Evolutionary conservation across 1,284 basidiomycete species (phyloP).

Genomic region (Rhodotorula sp.): DNA sequence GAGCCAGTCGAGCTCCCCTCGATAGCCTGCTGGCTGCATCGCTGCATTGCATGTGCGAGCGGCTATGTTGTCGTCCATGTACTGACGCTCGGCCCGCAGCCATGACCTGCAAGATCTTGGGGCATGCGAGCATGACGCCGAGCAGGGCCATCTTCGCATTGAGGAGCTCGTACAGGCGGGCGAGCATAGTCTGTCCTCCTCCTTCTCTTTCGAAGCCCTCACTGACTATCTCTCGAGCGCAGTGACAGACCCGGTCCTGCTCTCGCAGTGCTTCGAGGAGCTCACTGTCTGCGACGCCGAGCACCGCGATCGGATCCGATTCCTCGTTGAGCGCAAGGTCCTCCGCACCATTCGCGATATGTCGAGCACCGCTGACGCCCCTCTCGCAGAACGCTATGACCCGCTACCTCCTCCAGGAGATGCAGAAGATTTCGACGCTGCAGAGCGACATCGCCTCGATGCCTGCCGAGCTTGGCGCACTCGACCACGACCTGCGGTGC

Average conservation of each 20-base stretch:
- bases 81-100: background rate
- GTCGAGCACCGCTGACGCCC: too few relatives aligned
- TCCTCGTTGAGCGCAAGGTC: slow-evolving; percentile 45
- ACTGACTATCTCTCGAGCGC: background rate
- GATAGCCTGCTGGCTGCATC: background rate
- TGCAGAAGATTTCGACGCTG: slow-evolving; percentile 45
- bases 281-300: slow-evolving; percentile 39
- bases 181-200: slow-evolving; percentile 16
- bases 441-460: slow-evolving; percentile 44
- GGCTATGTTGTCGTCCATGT: background rate
- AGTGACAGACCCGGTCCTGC: slow-evolving; percentile 34
- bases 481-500: slow-evolving; percentile 44
- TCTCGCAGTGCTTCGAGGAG: slow-evolving; percentile 38
- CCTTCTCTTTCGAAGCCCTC: background rate
- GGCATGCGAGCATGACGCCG: slow-evolving; percentile 43
- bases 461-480: slow-evolving; percentile 32
- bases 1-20: background rate
- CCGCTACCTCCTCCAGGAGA: slow-evolving; percentile 37
- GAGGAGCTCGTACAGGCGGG: slow-evolving; percentile 39
- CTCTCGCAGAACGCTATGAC: slow-evolving; percentile 44
- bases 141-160: slow-evolving; percentile 36
- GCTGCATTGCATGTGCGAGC: background rate
- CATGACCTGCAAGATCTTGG: slow-evolving; percentile 43
- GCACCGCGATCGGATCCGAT: slow-evolving; percentile 42
- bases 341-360: background rate